Evolutionary conservation across 441 rosid genomes (phyloP).

Genomic region (Hura crepitans): DNA sequence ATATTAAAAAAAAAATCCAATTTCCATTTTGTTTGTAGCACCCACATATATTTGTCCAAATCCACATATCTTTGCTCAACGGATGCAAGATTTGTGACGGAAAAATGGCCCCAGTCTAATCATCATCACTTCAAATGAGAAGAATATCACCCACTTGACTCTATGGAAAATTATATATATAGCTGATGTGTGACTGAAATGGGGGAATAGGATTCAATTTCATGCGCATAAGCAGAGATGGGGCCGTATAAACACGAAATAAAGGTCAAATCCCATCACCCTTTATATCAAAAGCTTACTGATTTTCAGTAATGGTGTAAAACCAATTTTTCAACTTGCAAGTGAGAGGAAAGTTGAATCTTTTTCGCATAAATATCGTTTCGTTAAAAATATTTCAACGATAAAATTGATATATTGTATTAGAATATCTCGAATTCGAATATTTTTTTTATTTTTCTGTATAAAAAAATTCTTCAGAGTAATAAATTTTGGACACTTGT

Average conservation of each 20-base stretch:
- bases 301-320: slow-evolving; percentile 19
- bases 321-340: slow-evolving; percentile 25
- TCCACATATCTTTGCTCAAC: slow-evolving; percentile 2
- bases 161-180: not conserved
- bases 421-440: too few species aligned
- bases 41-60: not conserved
- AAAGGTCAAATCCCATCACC: slow-evolving; percentile 42
- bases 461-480: too few species aligned
- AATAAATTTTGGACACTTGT: too few species aligned
- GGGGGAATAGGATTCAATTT: slow-evolving; percentile 21
- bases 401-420: too few species aligned
- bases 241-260: slow-evolving; percentile 20
- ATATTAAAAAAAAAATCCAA: not conserved
- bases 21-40: not conserved
- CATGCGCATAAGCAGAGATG: slow-evolving; percentile 32
- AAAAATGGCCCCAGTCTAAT: slow-evolving; percentile 11
- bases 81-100: not conserved
- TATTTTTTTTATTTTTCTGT: too few species aligned
- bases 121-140: slow-evolving; percentile 8
- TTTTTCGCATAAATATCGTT: not conserved
- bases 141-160: slow-evolving; percentile 22
- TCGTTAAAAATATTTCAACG: too few species aligned
- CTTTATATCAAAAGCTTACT: slow-evolving; percentile 20
- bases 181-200: slow-evolving; percentile 3
- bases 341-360: slow-evolving; percentile 27